Percentiles rank a stretch among this genome's conserved stretches.
Conservation (phyloP, 140 eudicot genomes). For the Erigeron philadelphicus region DNA sequence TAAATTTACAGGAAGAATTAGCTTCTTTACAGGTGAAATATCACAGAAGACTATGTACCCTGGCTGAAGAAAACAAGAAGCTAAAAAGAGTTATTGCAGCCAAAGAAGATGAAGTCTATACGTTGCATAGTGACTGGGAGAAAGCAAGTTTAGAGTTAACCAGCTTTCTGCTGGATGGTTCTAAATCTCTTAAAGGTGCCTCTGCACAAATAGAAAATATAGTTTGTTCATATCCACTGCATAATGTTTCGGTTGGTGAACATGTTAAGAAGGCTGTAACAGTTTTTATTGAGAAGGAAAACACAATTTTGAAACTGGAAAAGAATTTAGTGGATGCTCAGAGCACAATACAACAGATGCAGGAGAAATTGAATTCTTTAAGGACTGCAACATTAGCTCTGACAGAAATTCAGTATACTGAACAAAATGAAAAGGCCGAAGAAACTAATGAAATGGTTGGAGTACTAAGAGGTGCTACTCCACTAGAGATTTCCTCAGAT, state of each 20-base stretch:
- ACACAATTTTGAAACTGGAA: slow-evolving; percentile 47
- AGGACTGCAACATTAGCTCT: slow-evolving; percentile 72
- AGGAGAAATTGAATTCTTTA: slow-evolving; percentile 54
- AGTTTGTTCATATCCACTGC: slow-evolving; percentile 49
- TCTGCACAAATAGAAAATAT: slow-evolving; percentile 56
- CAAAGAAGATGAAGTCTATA: slow-evolving; percentile 60
- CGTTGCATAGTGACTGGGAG: slow-evolving; percentile 57
- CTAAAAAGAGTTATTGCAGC: slow-evolving; percentile 39
- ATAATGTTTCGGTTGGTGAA: slow-evolving; percentile 49
- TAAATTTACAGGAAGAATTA: slow-evolving; percentile 69
- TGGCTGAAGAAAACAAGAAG: slow-evolving; percentile 55
- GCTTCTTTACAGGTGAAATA: slow-evolving; percentile 58
- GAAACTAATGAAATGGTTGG: slow-evolving; percentile 25
- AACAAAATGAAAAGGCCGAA: slow-evolving; percentile 25
- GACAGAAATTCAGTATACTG: slow-evolving; percentile 54
- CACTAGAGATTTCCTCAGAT: neutral
- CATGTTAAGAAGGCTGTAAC: slow-evolving; percentile 60
- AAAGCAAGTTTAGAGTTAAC: slow-evolving; percentile 77
- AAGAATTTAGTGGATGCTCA: slow-evolving; percentile 72
- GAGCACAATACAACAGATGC: slow-evolving; percentile 51
- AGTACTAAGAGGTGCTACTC: neutral
- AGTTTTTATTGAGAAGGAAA: slow-evolving; percentile 63
- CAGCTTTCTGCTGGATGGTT: slow-evolving; percentile 66
- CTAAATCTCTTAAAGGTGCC: slow-evolving; percentile 70
- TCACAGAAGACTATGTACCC: slow-evolving; percentile 37